Evolutionary conservation across 164 flowering plant genomes (phyloP).

Genomic region (Umbellularia californica): DNA sequence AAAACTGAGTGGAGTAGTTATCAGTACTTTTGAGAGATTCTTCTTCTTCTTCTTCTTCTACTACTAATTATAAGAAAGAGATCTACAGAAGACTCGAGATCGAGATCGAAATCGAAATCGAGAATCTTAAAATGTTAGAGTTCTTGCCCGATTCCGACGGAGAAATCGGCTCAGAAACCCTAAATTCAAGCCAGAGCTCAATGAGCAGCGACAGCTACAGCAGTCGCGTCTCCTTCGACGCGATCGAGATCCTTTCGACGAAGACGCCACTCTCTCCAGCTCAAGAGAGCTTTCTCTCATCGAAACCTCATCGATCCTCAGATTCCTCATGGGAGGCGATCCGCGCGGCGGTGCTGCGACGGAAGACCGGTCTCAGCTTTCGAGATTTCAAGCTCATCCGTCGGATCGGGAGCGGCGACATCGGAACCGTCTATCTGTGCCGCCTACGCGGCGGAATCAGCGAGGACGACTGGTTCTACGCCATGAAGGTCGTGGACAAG

Average conservation of each 20-base stretch:
- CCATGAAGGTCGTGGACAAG: slow-evolving; percentile 87
- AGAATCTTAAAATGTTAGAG: slow-evolving; percentile 28
- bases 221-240: slow-evolving; percentile 51
- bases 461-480: slow-evolving; percentile 34
- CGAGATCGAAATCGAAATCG: background rate
- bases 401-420: slow-evolving; percentile 73
- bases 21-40: background rate
- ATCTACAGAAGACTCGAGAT: background rate
- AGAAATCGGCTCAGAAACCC: slow-evolving; percentile 26
- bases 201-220: slow-evolving; percentile 50
- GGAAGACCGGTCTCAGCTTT: slow-evolving; percentile 33
- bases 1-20: background rate
- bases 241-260: slow-evolving; percentile 11
- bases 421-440: slow-evolving; percentile 76
- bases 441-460: slow-evolving; percentile 19
- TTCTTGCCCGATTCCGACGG: slow-evolving; percentile 29
- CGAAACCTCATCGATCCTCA: slow-evolving; percentile 63
- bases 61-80: background rate
- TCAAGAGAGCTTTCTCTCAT: slow-evolving; percentile 24
- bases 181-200: slow-evolving; percentile 42
- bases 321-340: slow-evolving; percentile 60
- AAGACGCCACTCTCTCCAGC: slow-evolving; percentile 14
- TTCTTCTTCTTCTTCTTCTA: background rate
- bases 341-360: slow-evolving; percentile 24
- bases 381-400: slow-evolving; percentile 57